These are phyloP conservation scores for Alternaria arbusti DNA, from an alignment of 2,329 filamentous ascomycete genomes.

Conservation along the genomic window DNA sequence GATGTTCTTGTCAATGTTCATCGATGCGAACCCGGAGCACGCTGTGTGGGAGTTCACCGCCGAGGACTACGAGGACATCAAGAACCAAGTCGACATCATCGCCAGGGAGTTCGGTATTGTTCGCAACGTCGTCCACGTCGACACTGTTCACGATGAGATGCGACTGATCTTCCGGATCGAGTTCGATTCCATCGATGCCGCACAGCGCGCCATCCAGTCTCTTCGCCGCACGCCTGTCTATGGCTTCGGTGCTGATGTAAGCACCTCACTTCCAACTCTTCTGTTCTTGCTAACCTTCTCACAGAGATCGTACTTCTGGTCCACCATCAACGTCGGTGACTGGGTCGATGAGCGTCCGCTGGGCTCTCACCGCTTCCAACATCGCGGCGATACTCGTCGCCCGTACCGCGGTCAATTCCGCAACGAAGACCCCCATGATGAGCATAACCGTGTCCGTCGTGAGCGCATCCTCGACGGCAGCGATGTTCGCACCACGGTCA, in stretches of 20 bases:
- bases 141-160: conserved; percentile 22
- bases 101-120: conserved; percentile 25
- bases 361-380: conserved; percentile 26
- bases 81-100: conserved; percentile 17
- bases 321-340: conserved; percentile 14
- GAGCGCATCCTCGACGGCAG: conserved; percentile 50
- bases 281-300: conserved; percentile 17
- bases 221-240: conserved; percentile 15
- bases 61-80: conserved; percentile 21
- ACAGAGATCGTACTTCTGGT: conserved; percentile 34
- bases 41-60: conserved; percentile 18
- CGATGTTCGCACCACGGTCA: conserved; percentile 68
- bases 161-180: conserved; percentile 38
- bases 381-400: conserved; percentile 22
- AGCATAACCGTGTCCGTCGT: conserved; percentile 49
- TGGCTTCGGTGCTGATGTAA: conserved; percentile 22
- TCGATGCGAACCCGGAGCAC: conserved; percentile 22
- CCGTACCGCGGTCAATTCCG: not conserved
- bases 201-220: conserved; percentile 33
- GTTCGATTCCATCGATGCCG: conserved; percentile 37
- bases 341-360: conserved; percentile 29
- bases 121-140: conserved; percentile 27
- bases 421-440: conserved; percentile 29
- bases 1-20: conserved; percentile 27
- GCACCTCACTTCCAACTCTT: not conserved